These are phyloP conservation scores for Hymenoscyphus albidus DNA, from an alignment of 2,329 filamentous ascomycete genomes.

Conservation along the genomic window DNA sequence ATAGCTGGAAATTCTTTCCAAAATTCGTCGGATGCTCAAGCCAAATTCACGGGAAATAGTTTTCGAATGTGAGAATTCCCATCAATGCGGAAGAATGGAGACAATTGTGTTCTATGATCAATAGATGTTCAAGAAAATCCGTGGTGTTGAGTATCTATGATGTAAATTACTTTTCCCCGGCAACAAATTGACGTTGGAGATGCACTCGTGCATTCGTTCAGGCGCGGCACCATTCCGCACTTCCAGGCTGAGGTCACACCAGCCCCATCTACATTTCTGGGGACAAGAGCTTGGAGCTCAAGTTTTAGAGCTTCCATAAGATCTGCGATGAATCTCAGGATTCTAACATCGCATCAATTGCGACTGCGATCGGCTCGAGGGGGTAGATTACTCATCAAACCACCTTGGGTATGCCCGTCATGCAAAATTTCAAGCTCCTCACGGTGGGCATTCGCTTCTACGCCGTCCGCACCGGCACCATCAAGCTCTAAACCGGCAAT, in stretches of 20 bases:
- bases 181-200: neutral
- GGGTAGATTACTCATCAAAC: neutral
- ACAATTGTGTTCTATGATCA: neutral
- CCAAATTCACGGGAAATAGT: neutral
- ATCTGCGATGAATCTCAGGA: conserved; percentile 24
- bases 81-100: neutral
- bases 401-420: conserved; percentile 27
- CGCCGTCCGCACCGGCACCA: neutral
- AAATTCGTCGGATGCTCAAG: neutral
- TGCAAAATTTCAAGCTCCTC: conserved; percentile 18
- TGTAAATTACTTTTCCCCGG: neutral
- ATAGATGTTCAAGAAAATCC: neutral
- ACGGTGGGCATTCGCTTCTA: conserved; percentile 11
- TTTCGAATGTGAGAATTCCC: neutral
- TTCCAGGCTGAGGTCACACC: neutral
- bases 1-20: neutral
- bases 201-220: neutral
- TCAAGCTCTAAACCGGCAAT: conserved; percentile 19
- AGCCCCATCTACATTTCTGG: neutral
- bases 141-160: neutral
- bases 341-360: conserved; percentile 19
- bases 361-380: conserved; percentile 11
- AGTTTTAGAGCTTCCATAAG: neutral
- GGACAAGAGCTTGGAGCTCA: neutral
- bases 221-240: conserved; percentile 5